Base-by-base conservation (phyloP, 768 basidiomycete genomes). In the Rhizopogon salebrosus region DNA sequence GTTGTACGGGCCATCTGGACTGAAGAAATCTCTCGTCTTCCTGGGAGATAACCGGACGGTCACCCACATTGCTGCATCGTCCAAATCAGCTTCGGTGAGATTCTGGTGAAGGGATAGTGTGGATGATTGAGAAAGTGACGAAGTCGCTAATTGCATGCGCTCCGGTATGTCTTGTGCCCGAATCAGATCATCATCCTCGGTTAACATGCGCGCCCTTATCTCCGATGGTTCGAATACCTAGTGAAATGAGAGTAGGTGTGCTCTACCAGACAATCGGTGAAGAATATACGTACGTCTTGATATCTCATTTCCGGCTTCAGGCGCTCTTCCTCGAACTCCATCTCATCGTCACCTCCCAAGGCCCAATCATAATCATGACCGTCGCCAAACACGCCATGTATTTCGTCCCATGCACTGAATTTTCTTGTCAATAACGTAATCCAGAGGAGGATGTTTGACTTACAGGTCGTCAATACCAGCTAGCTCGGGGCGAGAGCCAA, bases 211-310 rank as follows among this genome's bases (percentile, higher is more conserved):
- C 55, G 85, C 87, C 48, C 83, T 84, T 64, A 99, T 98, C 73
- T 98, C 94, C 10, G 95, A 89, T 0, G 97, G 97, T 65, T 99
- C 97, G 60, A 98, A 99, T 55, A 98, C 92, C 94, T 98, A 60
- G 11, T 46, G 34, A 57, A 51, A 45, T 39, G 16, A 51, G 31
- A 52, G 50, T 52, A 51, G 42, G 53, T 52, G 45, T 34, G 46
- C 37, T 41, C 34, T 43, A 31, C 16, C 7, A 13, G 35, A 29
- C 2, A 6, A 11, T 34, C 54, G 14, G 14, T 61, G 56, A 54
- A 54, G 29, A 51, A 51, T 31, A 24, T 14, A 61, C 72, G 42
- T 59, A 95, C 92, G 66, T 97, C 93, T 57, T 87, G 84, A 61
- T 92, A 92, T 64, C 80, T 87, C 77, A 89, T 89, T 49, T 91